Evolutionary conservation across 2,329 filamentous ascomycete genomes (phyloP).

Genomic region (Fusarium lateritium): DNA sequence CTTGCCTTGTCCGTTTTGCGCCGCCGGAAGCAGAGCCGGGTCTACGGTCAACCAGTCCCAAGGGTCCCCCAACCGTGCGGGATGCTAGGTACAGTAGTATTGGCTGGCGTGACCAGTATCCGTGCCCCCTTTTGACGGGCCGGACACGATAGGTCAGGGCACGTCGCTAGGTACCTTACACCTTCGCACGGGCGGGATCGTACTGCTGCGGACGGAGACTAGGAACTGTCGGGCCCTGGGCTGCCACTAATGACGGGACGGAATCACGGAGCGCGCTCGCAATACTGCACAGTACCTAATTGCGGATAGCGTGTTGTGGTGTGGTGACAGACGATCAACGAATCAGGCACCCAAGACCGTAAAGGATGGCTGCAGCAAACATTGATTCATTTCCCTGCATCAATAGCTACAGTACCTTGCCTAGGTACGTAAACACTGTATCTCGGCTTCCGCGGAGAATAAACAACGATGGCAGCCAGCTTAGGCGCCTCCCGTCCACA

Average conservation of each 20-base stretch:
- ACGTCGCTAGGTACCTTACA: not conserved
- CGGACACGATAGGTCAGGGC: conserved; percentile 7
- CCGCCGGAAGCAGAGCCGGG: conserved; percentile 35
- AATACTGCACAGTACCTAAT: conserved; percentile 9
- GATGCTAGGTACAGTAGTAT: conserved; percentile 24
- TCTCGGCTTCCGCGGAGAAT: conserved; percentile 15
- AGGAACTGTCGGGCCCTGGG: conserved; percentile 24
- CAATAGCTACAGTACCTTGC: not conserved
- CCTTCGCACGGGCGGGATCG: conserved; percentile 42
- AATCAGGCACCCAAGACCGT: conserved; percentile 15
- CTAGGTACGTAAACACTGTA: not conserved
- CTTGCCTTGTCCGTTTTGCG: conserved; percentile 25
- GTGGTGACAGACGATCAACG: conserved; percentile 2
- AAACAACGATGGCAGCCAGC: not conserved
- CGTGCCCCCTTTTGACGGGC: conserved; percentile 30
- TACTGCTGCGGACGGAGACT: conserved; percentile 31
- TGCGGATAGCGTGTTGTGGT: conserved; percentile 11
- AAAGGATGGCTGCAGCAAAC: conserved; percentile 23
- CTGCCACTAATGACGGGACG: conserved; percentile 40
- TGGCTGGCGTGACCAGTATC: conserved; percentile 28
- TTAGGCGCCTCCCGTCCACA: conserved; percentile 8
- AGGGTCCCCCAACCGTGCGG: conserved; percentile 42
- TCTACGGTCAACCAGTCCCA: not conserved
- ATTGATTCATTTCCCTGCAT: not conserved
- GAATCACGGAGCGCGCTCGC: conserved; percentile 35